Evolutionary conservation across 1,139 yeast species (phyloP).

Genomic region (Debaryomyces sp.): DNA sequence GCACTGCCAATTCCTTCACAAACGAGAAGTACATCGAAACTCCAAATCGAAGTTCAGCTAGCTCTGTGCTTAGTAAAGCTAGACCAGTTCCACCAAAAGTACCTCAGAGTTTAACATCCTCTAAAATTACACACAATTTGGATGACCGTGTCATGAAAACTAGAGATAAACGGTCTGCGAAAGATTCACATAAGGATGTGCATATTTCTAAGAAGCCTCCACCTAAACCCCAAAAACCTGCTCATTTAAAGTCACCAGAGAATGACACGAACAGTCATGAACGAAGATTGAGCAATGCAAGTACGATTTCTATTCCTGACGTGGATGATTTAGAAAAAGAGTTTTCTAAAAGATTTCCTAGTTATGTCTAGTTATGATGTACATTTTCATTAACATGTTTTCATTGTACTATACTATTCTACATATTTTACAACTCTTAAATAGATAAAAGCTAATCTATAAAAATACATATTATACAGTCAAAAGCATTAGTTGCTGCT

Average conservation of each 20-base stretch:
- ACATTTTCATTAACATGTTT: neutral
- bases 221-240: slow-evolving; percentile 65
- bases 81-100: slow-evolving; percentile 33
- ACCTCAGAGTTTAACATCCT: slow-evolving; percentile 19
- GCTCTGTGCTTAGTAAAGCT: slow-evolving; percentile 8
- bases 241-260: slow-evolving; percentile 47
- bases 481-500: slow-evolving; percentile 18
- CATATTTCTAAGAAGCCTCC: slow-evolving; percentile 46
- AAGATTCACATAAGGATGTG: neutral
- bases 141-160: neutral
- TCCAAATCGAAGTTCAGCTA: neutral
- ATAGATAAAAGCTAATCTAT: slow-evolving; percentile 4
- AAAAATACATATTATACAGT: neutral
- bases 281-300: slow-evolving; percentile 38
- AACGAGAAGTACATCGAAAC: slow-evolving; percentile 8
- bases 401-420: neutral
- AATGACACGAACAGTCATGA: slow-evolving; percentile 14
- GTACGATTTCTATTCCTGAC: slow-evolving; percentile 54
- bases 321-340: slow-evolving; percentile 58
- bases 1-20: slow-evolving; percentile 8
- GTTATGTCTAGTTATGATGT: slow-evolving; percentile 39
- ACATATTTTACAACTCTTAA: slow-evolving; percentile 1
- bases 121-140: neutral
- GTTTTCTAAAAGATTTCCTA: slow-evolving; percentile 57
- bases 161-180: neutral